Evolutionary conservation across 2,329 filamentous ascomycete species (phyloP), one percentile per base, ranked within the genome.

Genomic region (Cytospora mali): DNA sequence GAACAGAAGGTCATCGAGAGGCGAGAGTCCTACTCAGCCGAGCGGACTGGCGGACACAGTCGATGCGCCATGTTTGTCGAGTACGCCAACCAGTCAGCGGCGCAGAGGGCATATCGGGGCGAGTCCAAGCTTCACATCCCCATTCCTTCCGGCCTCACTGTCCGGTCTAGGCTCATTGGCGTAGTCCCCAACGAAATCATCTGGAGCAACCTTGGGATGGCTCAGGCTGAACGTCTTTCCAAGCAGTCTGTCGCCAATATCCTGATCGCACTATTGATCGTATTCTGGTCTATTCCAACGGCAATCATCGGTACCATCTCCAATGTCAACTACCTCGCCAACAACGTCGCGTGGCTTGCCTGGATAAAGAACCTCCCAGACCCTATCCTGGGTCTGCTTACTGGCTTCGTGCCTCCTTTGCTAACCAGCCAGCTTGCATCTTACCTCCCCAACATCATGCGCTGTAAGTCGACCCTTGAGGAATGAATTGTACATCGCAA

Each of bases 91-190:
- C 91, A 96, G 72, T 84, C 88, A 27, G 91, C 92, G 64, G 95
- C 95, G 10, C 94, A 99, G 74, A 81, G 84, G 62, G 93, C 94
- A 27, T 96, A 84, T 75, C 93, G 97, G 75, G 88, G 87, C 23
- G 81, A 96, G 29, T 85, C 92, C 7, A 91, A 95, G 76, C 31
- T 46, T 27, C 91, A 95, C 73, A 85, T 91, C 61, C 88, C 90
- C 29, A 39, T 65, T 11, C 64, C 61, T 29, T 14, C 56, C 25
- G 53, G 55, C 28, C 80, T 94, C 49, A 90, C 93, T 75, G 93
- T 97, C 89, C 85, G 89, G 25, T 92, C 93, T 54, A 88, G 92
- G 31, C 92, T 88, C 71, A 93, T 94, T 61, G 93, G 92, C 52
- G 81, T 97, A 58, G 85, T 85, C 58, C 94, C 94, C 0, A 80